Evolutionary conservation across 768 basidiomycete species (phyloP), one percentile per base, ranked within the genome.

Genomic region (Kwoniella botswanensis): DNA sequence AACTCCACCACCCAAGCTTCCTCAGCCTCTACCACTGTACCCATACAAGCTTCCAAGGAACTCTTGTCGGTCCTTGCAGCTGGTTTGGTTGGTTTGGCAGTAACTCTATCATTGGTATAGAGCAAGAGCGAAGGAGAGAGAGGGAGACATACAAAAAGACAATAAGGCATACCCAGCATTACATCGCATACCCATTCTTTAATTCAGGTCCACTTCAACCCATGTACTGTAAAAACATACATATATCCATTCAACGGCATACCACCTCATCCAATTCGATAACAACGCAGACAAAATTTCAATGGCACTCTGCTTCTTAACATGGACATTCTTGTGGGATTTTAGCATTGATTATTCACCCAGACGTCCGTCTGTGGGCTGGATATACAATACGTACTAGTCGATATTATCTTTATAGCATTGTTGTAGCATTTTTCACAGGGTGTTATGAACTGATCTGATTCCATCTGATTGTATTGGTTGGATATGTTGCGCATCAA

Each of bases 1-100:
- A 74, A 74, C 26, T 44, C 64, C 11, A 74, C 71, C n/a, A 42
- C 65, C 11, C 62, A 50, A 50, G 46, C 61, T n/a, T 67, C 71
- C n/a, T 63, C 71, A 11, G 71, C 65, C 1, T 24, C 64, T 7
- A 29, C 50, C 13, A 42, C 42, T 15, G 29, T 61, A 46, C 41
- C 57, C 3, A 53, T 58, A 12, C 62, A 63, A 64, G 55, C 62
- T 17, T 68, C 61, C 11, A 60, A 62, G 17, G 50, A 29, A 57
- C 52, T 70, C 21, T 15, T 68, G 22, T 68, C 60, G 44, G 54
- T 68, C 22, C 24, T 68, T 24, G 67, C 61, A n/a, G 67, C 61
- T 18, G 59, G 60, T 18, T 10, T 62, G 35, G 59, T 68, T 26
- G 67, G 59, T 17, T 43, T 68, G 35, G 60, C 67, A 26, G 60